Evolutionary conservation across 75 land plant genomes (phyloP), one percentile per base, ranked within the genome.

Genomic region (Larix kaempferi): DNA sequence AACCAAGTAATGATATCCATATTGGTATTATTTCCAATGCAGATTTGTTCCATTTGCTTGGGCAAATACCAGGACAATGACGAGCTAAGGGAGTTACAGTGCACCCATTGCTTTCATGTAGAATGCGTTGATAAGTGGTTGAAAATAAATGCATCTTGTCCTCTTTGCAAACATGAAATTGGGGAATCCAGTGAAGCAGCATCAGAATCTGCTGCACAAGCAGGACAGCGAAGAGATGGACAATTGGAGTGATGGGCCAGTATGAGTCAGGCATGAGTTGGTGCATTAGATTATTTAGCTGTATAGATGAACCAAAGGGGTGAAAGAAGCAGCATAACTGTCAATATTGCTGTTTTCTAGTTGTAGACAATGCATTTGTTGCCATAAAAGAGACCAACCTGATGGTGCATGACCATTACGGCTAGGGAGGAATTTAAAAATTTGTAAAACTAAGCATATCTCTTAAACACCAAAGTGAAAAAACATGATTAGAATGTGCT

Each of bases 101-200:
- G 98, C 57, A 72, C 90, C 16, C 98, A 94, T 74, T 91, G 83
- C 74, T 93, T 94, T 73, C 96, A 93, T 76, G 80, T 79, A 63
- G 96, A 88, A 35, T 93, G 96, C 66, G 96, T 93, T 39, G 96
- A 93, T 59, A 92, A 92, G 57, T 93, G 96, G 96, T 84, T 93
- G 59, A 89, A 92, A 85, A 93, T 93, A 54, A 94, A 94, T 77
- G 93, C 95, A 22, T 75, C 81, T 39, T 94, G 98, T 54, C 98
- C 98, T 2, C 93, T 94, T n/a, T 94, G 98, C 86, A 94, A 94
- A 77, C 61, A 77, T 41, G 97, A 94, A 79, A 84, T 94, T 33
- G 88, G 87, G 15, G 92, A 86, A 56, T 76, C 73, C 39, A 59
- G 16, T 44, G 82, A 62, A 39, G n/a, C 59, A 15, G 25, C 73